Base-by-base conservation (phyloP, 1,284 basidiomycete genomes). In the Malassezia dermatis region DNA sequence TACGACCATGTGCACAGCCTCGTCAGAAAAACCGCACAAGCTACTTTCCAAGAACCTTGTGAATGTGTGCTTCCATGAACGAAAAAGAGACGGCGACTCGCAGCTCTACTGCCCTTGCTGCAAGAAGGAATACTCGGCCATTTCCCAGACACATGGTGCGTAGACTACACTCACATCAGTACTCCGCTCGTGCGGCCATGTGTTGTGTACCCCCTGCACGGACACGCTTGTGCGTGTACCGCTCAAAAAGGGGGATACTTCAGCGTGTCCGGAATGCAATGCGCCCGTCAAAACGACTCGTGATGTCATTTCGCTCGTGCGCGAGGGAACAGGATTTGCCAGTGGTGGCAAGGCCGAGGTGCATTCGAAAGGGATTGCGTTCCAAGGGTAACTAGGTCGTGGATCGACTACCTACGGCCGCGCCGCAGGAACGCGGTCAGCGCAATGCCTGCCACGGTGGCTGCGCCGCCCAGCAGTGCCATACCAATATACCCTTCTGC, bases 401-500 rank as follows among this genome's bases (percentile, higher is more conserved):
- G 17, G 32, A 23, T 41, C 12, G 8, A 12, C 28, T 56, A 56
- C 32, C 55, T 51, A 48, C 55, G 47, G 8, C 47, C 44, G 23
- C 55, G 49, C 17, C 64, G 62, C 60, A 77, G 61, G 26, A 95
- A 78, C 68, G 84, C 81, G 62, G 89, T 87, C 50, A 91, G 69
- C 56, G 90, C 75, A 37, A 96, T 76, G 28, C 88, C 86, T 48
- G 88, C 86, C 10, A 94, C 73, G 10, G 91, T 89, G 8, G 87
- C 89, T 40, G 83, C 86, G 50, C 89, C 89, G 43, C 89, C 91
- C 30, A 85, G 86, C 40, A 98, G 79, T 10, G 89, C 93, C 84
- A 96, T 90, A 50, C 93, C 93, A 45, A 89, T 85, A 75, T 89
- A 90, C 19, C 88, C 87, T 75, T 91, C 88, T 90, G 73, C 17